Base-by-base conservation (phyloP, 192 early-diverging fungal genomes). In the Spizellomyces sp. region DNA sequence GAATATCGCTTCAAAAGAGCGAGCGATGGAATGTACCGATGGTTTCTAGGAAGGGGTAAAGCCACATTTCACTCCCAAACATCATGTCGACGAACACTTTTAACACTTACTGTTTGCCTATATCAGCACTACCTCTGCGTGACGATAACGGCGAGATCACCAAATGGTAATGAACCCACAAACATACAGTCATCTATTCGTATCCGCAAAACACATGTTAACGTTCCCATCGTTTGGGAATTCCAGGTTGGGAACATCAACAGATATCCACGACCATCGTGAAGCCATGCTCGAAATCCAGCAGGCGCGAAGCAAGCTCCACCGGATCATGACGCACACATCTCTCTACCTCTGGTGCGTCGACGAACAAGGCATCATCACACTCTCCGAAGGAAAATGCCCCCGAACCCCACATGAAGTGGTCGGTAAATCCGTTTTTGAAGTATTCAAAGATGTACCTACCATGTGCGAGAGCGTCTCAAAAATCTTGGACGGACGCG, bases 211-310 rank as follows among this genome's bases (percentile, higher is more conserved):
- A 54, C 17, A 54, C 50, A 19, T 54, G 0, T 4, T 4, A 54
- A n/a, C 0, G 4, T n/a, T n/a, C 4, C 50, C 17, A 19, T n/a
- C 50, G 4, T 54, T 12, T 12, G 50, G 17, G 4, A 54, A 36
- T 36, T 36, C 27, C 27, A 54, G 59, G 59, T 42, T 61, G 17
- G 59, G 59, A 61, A 61, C 59, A 14, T 61, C 59, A 6, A 61
- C 59, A 42, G 59, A 61, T 15, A 61, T 61, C 36, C 59, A 61
- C 14, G 59, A 61, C 59, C 59, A 61, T 36, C 17, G 42, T 5
- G 59, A 27, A n/a, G 14, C 50, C 50, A 2, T 54, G 50, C 50
- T 54, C 17, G 14, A 54, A 12, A 12, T 54, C 50, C 50, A 19
- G 2, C 14, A 54, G 4, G 50, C 50, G 1, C 50, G 17, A 19